These are phyloP conservation scores for Candida caryicola DNA, from an alignment of 805 yeast genomes.

Conservation along the genomic window DNA sequence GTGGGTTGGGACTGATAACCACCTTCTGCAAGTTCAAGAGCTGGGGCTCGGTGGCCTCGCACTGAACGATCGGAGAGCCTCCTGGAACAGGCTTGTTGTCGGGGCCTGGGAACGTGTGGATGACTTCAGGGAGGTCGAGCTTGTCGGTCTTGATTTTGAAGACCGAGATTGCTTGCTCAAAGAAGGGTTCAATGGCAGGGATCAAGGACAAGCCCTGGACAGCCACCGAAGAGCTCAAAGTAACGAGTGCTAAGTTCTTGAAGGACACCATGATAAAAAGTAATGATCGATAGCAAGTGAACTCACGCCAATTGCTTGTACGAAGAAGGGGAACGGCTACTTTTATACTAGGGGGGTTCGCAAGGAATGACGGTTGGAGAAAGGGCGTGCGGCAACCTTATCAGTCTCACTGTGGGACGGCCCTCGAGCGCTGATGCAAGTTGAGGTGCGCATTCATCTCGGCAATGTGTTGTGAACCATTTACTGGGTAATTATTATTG, in stretches of 20 bases:
- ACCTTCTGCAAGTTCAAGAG: slow-evolving; percentile 59
- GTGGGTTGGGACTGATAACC: slow-evolving; percentile 79
- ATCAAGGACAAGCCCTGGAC: slow-evolving; percentile 21
- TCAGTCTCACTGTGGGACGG: neutral
- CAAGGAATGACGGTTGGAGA: neutral
- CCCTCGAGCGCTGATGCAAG: neutral
- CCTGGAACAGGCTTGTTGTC: slow-evolving; percentile 80
- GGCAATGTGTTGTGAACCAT: too few relatives aligned
- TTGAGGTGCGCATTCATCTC: neutral
- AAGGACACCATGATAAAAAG: slow-evolving; percentile 22
- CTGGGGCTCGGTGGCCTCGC: slow-evolving; percentile 68
- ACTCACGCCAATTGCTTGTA: too few relatives aligned
- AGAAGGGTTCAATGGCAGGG: slow-evolving; percentile 15
- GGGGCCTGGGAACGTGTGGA: slow-evolving; percentile 25
- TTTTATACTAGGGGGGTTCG: neutral
- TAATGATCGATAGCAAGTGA: too few relatives aligned
- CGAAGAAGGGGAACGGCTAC: too few relatives aligned
- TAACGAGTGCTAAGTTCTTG: slow-evolving; percentile 12
- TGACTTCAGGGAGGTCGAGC: slow-evolving; percentile 5
- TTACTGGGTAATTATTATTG: too few relatives aligned
- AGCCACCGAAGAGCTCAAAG: slow-evolving; percentile 11
- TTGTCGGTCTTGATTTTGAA: slow-evolving; percentile 6
- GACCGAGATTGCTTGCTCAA: slow-evolving; percentile 13
- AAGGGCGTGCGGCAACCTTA: neutral
- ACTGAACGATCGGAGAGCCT: slow-evolving; percentile 75